A percentile compares a stretch with the other conserved stretches of the same genome.
Evolutionary conservation across 1,284 basidiomycete genomes (phyloP).

Genomic region (Fomitopsis schrenkii): DNA sequence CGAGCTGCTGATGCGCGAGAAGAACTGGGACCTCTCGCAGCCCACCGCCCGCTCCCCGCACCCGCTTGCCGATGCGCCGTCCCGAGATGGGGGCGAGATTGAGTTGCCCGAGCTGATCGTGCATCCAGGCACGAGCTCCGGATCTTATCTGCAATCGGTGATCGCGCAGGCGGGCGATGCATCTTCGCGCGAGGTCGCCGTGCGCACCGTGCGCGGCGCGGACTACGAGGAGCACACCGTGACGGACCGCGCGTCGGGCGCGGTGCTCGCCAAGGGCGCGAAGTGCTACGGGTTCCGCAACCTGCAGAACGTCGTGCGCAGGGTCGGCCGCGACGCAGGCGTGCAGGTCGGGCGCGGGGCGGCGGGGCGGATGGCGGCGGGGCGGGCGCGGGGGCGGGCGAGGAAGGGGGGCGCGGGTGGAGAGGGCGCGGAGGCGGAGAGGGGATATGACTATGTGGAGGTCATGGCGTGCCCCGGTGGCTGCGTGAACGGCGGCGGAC

Average conservation of each 20-base stretch:
- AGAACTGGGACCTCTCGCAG: conserved; percentile 71
- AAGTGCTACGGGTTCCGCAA: conserved; percentile 98
- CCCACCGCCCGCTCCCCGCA: no score
- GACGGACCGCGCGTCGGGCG: conserved; percentile 40
- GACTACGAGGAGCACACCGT: conserved; percentile 68
- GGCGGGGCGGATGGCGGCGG: conserved; percentile 48
- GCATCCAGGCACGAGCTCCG: conserved; percentile 88
- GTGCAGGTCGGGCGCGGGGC: conserved; percentile 68
- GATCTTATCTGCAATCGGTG: conserved; percentile 86
- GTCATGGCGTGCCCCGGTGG: conserved; percentile 99
- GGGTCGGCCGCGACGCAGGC: conserved; percentile 84
- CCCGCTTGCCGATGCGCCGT: conserved; percentile 1
- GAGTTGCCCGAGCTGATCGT: conserved; percentile 69
- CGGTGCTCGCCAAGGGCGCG: conserved; percentile 85
- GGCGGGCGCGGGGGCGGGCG: conserved; percentile 29
- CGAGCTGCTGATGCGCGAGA: conserved; percentile 80
- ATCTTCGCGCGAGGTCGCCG: conserved; percentile 46
- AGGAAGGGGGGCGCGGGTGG: conserved; percentile 21
- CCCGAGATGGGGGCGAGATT: conserved; percentile 12
- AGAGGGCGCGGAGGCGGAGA: conserved; percentile 39
- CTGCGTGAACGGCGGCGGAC: conserved; percentile 97
- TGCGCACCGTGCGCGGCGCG: conserved; percentile 57
- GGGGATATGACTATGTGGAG: conserved; percentile 91
- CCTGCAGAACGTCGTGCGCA: conserved; percentile 94
- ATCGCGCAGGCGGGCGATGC: conserved; percentile 46